phyloP scores from a whole-genome alignment of 176 grass and related monocot species.

The Tuctoria greenei region DNA sequence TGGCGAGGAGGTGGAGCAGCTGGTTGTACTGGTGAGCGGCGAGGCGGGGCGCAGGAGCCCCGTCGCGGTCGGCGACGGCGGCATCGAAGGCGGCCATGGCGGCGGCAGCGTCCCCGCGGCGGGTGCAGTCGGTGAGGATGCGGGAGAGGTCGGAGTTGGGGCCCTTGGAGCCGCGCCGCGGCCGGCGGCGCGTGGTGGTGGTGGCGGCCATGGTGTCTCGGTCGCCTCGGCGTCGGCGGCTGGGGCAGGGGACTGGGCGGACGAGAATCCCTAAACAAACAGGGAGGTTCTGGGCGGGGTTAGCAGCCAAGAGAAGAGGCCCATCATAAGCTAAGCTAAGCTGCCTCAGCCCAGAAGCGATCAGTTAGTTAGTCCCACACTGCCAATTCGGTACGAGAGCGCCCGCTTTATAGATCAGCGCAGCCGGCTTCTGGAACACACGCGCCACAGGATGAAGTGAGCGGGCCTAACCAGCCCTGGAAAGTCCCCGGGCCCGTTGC shows the following conservation, averaged over 20 bases:
- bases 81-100: slow-evolving; percentile 54
- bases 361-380: no score
- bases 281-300: not conserved
- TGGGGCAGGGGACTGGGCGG: not conserved
- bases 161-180: slow-evolving; percentile 35
- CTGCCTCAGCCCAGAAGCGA: no score
- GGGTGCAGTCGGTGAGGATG: slow-evolving; percentile 53
- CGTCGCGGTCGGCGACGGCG: slow-evolving; percentile 6
- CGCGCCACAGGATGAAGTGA: slow-evolving; percentile 49
- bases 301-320: no score
- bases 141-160: slow-evolving; percentile 35
- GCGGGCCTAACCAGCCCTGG: slow-evolving; percentile 29
- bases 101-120: slow-evolving; percentile 32
- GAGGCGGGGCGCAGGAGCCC: no score
- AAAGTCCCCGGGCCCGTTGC: slow-evolving; percentile 38
- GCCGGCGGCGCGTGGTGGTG: slow-evolving; percentile 11
- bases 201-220: slow-evolving; percentile 13
- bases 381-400: no score
- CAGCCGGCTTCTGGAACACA: accelerated
- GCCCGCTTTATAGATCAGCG: not conserved
- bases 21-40: slow-evolving; percentile 54
- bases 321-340: no score
- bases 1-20: slow-evolving; percentile 52
- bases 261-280: slow-evolving; percentile 39
- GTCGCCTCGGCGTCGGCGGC: no score